phyloP scores from a whole-genome alignment of 331 rosid species.

The Saraca asoca region DNA sequence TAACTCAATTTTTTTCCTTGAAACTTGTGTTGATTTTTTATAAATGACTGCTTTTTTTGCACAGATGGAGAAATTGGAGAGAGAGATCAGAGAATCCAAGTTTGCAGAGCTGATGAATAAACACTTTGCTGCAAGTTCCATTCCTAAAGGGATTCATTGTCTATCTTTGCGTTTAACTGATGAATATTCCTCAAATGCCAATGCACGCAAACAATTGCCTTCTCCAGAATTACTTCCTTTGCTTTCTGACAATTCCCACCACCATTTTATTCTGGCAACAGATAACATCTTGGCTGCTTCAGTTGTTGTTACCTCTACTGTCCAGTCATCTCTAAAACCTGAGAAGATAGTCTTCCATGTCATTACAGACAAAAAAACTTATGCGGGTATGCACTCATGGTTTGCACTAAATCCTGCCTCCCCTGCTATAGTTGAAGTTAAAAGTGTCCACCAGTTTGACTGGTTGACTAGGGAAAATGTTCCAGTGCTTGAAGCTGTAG shows the following conservation, averaged over 20 bases:
- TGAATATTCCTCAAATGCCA: slow-evolving; percentile 98
- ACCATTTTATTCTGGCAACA: slow-evolving; percentile 85
- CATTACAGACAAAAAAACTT: slow-evolving; percentile 96
- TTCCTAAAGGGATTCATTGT: slow-evolving; percentile 94
- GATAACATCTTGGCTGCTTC: slow-evolving; percentile 99
- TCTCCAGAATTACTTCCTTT: slow-evolving; percentile 86
- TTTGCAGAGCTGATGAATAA: slow-evolving; percentile 87
- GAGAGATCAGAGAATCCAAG: slow-evolving; percentile 74
- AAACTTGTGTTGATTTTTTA: background rate
- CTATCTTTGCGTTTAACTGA: slow-evolving; percentile 94
- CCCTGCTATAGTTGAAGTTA: slow-evolving; percentile 94
- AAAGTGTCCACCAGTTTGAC: slow-evolving; percentile 91
- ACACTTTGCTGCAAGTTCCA: slow-evolving; percentile 92
- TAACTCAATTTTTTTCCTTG: slow-evolving; percentile 23
- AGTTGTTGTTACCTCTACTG: slow-evolving; percentile 91
- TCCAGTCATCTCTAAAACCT: slow-evolving; percentile 78
- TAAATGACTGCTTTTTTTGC: slow-evolving; percentile 29
- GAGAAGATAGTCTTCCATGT: slow-evolving; percentile 93
- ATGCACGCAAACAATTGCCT: slow-evolving; percentile 96
- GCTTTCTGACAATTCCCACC: slow-evolving; percentile 79
- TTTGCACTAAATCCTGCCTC: slow-evolving; percentile 82
- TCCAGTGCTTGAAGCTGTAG: slow-evolving; percentile 98
- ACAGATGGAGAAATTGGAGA: slow-evolving; percentile 94
- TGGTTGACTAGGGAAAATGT: slow-evolving; percentile 98
- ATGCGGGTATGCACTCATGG: slow-evolving; percentile 99